Percentiles rank a stretch among this genome's conserved stretches.
Conservation (phyloP, 2,329 filamentous ascomycete genomes). For the Xylaria sp. region DNA sequence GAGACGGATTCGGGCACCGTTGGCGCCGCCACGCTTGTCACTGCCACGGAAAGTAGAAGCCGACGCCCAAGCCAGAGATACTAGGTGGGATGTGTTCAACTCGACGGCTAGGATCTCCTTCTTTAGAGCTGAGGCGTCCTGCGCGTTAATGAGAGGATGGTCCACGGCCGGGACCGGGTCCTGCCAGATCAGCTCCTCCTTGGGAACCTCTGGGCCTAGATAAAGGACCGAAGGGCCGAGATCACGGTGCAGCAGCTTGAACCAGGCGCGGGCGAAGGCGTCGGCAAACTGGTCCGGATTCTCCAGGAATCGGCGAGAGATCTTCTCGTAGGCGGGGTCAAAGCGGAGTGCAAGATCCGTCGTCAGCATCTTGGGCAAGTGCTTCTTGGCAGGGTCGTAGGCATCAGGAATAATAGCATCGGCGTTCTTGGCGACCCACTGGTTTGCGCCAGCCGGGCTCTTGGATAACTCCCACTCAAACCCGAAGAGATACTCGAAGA, state of each 20-base stretch:
- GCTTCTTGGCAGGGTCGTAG: constrained; percentile 76
- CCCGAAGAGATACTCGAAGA: constrained; percentile 79
- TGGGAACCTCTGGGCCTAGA: constrained; percentile 78
- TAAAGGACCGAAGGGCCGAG: constrained; percentile 77
- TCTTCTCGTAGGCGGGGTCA: constrained; percentile 80
- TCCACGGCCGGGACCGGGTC: constrained; percentile 73
- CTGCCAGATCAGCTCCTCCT: constrained; percentile 77
- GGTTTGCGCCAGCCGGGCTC: constrained; percentile 79
- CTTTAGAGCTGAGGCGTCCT: constrained; percentile 74
- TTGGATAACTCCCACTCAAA: constrained; percentile 82
- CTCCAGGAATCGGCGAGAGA: constrained; percentile 74
- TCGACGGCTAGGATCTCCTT: constrained; percentile 72
- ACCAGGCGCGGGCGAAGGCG: constrained; percentile 79
- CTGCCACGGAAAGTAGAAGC: constrained; percentile 77
- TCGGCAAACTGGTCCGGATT: constrained; percentile 75
- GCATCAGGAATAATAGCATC: constrained; percentile 76
- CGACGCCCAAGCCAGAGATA: constrained; percentile 74
- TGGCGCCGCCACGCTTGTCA: constrained; percentile 86
- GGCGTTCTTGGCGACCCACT: constrained; percentile 78
- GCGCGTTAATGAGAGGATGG: constrained; percentile 68
- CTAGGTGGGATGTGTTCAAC: constrained; percentile 68
- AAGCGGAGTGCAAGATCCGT: constrained; percentile 77
- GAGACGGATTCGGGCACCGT: constrained; percentile 80
- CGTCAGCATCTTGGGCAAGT: constrained; percentile 79
- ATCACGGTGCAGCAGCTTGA: constrained; percentile 85